These are phyloP conservation scores for Trichoderma citrinoviride DNA, from an alignment of 2,329 filamentous ascomycete genomes.

Conservation along the genomic window DNA sequence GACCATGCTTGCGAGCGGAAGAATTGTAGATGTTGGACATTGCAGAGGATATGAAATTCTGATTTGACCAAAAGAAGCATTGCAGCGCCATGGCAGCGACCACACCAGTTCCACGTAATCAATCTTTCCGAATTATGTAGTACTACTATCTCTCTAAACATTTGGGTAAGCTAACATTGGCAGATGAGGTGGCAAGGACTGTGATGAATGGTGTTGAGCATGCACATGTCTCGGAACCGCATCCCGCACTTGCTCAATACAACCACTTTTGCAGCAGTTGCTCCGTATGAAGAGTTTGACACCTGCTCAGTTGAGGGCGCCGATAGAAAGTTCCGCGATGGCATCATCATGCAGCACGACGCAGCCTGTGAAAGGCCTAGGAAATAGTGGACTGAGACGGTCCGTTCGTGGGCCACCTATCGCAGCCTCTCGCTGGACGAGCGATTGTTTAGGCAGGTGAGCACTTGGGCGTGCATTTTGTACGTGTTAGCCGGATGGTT, in stretches of 20 bases:
- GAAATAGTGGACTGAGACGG: background rate
- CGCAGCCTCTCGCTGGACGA: background rate
- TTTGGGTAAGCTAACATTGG: background rate
- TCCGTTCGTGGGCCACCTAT: too few species aligned
- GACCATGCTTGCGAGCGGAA: too few species aligned
- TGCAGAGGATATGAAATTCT: background rate
- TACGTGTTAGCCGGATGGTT: background rate
- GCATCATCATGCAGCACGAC: background rate
- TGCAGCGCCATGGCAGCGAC: background rate
- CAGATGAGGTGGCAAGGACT: too few species aligned
- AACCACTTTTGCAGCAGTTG: background rate
- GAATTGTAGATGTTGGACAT: background rate
- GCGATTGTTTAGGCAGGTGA: constrained; percentile 18
- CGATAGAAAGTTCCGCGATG: background rate
- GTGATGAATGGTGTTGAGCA: background rate
- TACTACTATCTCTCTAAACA: background rate
- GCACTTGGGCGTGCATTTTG: background rate
- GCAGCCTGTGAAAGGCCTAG: background rate
- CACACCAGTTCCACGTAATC: background rate
- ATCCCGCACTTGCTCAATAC: background rate
- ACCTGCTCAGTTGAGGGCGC: background rate
- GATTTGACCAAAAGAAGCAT: background rate
- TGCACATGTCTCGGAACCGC: background rate
- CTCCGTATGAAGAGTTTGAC: background rate
- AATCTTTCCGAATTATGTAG: background rate